Conservation (phyloP, 2,329 filamentous ascomycete species). For the Fonsecaea pugnacius region DNA sequence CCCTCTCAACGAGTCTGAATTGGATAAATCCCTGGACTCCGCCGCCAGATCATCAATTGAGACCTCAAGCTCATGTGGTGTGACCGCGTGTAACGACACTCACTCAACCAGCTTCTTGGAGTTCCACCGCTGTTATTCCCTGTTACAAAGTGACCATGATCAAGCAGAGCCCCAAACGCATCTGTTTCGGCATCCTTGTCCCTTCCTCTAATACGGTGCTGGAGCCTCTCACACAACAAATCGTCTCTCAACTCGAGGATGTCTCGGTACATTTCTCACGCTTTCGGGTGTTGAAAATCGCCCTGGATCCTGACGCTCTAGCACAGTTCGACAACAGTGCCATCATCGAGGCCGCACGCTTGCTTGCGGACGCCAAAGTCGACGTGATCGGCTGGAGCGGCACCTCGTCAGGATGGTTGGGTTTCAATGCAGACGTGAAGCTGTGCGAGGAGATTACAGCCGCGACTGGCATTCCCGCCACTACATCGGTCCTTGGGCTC, state of each 20-base stretch:
- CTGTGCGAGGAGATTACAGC: constrained; percentile 47
- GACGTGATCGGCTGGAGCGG: constrained; percentile 49
- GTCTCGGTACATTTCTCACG: constrained; percentile 52
- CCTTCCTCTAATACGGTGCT: constrained; percentile 53
- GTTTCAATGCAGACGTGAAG: constrained; percentile 48
- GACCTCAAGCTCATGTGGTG: not conserved
- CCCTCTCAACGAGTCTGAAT: not conserved
- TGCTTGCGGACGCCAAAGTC: constrained; percentile 46
- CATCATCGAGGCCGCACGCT: constrained; percentile 43
- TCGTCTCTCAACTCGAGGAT: constrained; percentile 41
- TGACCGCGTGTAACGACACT: not conserved
- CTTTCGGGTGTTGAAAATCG: constrained; percentile 48
- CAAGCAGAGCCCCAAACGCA: constrained; percentile 10
- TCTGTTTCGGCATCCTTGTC: constrained; percentile 47
- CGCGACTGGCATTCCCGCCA: constrained; percentile 45
- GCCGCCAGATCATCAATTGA: not conserved
- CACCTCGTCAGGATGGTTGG: constrained; percentile 46
- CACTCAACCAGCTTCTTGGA: not conserved
- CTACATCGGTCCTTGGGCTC: constrained; percentile 48
- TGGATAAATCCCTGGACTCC: not conserved
- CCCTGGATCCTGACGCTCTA: constrained; percentile 41
- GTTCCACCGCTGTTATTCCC: not conserved
- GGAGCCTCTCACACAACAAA: constrained; percentile 48
- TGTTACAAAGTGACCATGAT: constrained; percentile 4
- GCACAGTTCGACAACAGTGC: constrained; percentile 41